Evolutionary conservation across 176 grass and related monocot species (phyloP).

Genomic region (Sorghum bicolor): Sorghum_bicolor_NCBIv3 NC_012875.2:47422001-47422500

Average conservation of each 20-base stretch:
- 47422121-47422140: conserved; percentile 63
- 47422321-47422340: not conserved
- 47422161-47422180: conserved; percentile 52
- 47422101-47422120: conserved; percentile 67
- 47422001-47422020: conserved; percentile 78
- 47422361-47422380: conserved; percentile 74
- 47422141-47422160: conserved; percentile 55
- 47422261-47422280: not conserved
- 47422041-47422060: conserved; percentile 75
- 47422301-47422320: not conserved
- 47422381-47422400: conserved; percentile 80
- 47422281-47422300: not conserved
- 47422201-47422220: conserved; percentile 20
- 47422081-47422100: conserved; percentile 85
- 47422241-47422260: not conserved
- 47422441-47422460: conserved; percentile 71
- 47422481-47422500: conserved; percentile 80
- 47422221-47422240: not conserved
- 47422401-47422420: conserved; percentile 72
- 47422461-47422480: conserved; percentile 89
- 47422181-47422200: conserved; percentile 14
- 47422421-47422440: conserved; percentile 86
- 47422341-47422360: conserved; percentile 40
- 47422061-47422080: conserved; percentile 87
- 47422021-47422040: conserved; percentile 69